phyloP scores from a whole-genome alignment of 345 rosid genomes.

The Eucalyptus grandis region DNA sequence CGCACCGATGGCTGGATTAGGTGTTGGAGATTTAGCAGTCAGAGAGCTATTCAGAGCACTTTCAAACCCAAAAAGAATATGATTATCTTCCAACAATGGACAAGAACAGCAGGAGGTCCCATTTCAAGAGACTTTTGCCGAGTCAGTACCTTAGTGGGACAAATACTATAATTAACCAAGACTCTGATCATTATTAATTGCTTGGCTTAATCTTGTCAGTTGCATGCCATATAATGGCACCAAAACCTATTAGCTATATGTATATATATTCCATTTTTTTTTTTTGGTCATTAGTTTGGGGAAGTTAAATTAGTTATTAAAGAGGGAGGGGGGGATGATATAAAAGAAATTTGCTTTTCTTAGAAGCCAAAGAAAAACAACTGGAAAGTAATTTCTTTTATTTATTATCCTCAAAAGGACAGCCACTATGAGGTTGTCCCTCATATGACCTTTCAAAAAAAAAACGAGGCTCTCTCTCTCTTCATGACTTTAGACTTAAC shows the following conservation, averaged over 20 bases:
- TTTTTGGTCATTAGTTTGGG: not conserved
- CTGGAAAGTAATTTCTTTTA: not conserved
- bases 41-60: not conserved
- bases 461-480: not conserved
- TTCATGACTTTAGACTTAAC: not conserved
- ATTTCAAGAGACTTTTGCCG: not conserved
- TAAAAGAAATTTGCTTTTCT: not conserved
- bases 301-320: not conserved
- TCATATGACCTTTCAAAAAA: not conserved
- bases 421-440: not conserved
- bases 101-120: not conserved
- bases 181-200: not conserved
- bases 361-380: constrained; percentile 4
- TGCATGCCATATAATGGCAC: not conserved
- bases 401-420: not conserved
- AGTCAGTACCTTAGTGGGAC: not conserved
- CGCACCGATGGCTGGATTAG: not conserved
- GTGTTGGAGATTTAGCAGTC: not conserved
- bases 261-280: not conserved
- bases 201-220: not conserved
- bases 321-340: not conserved
- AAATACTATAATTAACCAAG: not conserved
- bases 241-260: not conserved
- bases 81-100: not conserved
- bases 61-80: no score